Evolutionary conservation across 768 basidiomycete species (phyloP), one percentile per base, ranked within the genome.

Genomic region (Pleurotus citrinopileatus): DNA sequence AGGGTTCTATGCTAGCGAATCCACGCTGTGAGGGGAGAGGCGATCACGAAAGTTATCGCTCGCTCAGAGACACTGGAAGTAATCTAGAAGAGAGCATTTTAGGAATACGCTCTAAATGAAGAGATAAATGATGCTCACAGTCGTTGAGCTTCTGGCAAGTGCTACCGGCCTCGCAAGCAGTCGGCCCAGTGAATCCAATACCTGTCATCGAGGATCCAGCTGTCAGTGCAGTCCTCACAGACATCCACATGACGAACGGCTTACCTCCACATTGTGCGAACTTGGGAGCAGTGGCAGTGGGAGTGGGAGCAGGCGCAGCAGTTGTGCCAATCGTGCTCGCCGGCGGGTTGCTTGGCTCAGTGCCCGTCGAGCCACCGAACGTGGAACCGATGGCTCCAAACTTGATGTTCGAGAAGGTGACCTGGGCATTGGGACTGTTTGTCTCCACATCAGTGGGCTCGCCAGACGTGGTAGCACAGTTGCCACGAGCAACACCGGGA

Each of bases 181-280:
- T 76, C n/a, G 72, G 60, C 20, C 77, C 77, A 4, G 70, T 71
- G 71, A 72, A 79, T n/a, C 62, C 63, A 19, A 42, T 46, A 26
- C 70, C 69, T 70, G 42, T 4, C 26, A 22, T 12, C n/a, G n/a
- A 3, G 9, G 3, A 28, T n/a, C 9, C 27, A 27, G 46, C 8
- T 4, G 38, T 4, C 15, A 36, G 32, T 6, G 37, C 29, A 15
- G 36, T 43, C 28, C 8, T 17, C 13, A 25, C 8, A 25, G 9
- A 59, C n/a, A n/a, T n/a, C n/a, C n/a, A n/a, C n/a, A n/a, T n/a
- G n/a, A n/a, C n/a, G n/a, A n/a, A n/a, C n/a, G n/a, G n/a, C 57
- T 25, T 45, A 61, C 76, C 77, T 58, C 77, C 77, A 53, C 77
- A 78, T 60, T 78, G 77, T 22, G 68, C 75, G 52, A 70, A 77